Percentiles rank a stretch among this genome's conserved stretches.
Conservation (phyloP, 371 early-diverging fungal species). For the Mucor irregularis region DNA sequence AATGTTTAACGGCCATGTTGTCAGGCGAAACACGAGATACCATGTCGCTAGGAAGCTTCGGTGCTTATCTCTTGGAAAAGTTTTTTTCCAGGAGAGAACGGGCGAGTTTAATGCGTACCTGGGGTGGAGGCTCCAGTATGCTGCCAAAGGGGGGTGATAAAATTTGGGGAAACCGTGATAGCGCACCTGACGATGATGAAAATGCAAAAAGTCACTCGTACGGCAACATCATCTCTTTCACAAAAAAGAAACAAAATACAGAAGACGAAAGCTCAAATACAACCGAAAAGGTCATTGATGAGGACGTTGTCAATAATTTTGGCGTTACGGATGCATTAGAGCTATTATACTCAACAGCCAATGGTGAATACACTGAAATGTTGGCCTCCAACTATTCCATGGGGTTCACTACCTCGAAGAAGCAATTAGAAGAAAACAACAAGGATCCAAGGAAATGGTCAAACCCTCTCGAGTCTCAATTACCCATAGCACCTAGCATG, state of each 20-base stretch:
- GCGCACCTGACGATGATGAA: slow-evolving; percentile 69
- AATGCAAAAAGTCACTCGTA: slow-evolving; percentile 29
- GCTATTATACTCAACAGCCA: slow-evolving; percentile 54
- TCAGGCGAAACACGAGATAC: slow-evolving; percentile 91
- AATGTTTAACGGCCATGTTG: slow-evolving; percentile 74
- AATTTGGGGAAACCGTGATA: slow-evolving; percentile 74
- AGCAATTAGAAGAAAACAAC: slow-evolving; percentile 50
- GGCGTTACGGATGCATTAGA: slow-evolving; percentile 59
- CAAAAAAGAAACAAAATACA: not conserved
- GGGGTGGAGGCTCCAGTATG: slow-evolving; percentile 75
- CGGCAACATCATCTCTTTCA: slow-evolving; percentile 47
- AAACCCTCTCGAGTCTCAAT: slow-evolving; percentile 81
- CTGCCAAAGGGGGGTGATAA: slow-evolving; percentile 87
- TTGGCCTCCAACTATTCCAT: slow-evolving; percentile 64
- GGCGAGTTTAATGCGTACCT: slow-evolving; percentile 78
- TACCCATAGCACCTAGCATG: slow-evolving; percentile 77
- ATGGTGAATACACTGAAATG: slow-evolving; percentile 49
- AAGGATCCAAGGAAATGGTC: slow-evolving; percentile 75
- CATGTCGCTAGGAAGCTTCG: slow-evolving; percentile 77
- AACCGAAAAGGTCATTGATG: not conserved
- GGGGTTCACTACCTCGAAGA: slow-evolving; percentile 60
- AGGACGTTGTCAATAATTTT: slow-evolving; percentile 24
- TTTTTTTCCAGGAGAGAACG: slow-evolving; percentile 84
- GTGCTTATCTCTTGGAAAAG: slow-evolving; percentile 79
- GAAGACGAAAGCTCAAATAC: not conserved